Conservation (phyloP, 352 stramenopile genomes). For the Pythium angustatum region DNA sequence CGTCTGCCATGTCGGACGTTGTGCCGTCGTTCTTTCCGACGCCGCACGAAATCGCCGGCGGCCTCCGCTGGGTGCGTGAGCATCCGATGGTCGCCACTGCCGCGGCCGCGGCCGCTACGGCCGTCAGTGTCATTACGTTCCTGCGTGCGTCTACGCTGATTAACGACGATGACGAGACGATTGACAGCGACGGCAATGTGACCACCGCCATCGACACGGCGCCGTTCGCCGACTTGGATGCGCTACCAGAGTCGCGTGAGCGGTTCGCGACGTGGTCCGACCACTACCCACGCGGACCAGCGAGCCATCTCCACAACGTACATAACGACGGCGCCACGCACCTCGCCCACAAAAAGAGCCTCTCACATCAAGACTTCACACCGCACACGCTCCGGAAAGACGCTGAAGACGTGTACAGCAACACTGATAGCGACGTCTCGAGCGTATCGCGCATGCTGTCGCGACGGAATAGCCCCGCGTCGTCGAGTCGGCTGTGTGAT, state of each 20-base stretch:
- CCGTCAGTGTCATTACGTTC: constrained; percentile 71
- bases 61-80: constrained; percentile 69
- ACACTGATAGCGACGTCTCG: constrained; percentile 66
- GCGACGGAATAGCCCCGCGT: constrained; percentile 34
- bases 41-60: constrained; percentile 72
- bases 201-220: background rate
- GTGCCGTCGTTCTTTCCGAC: constrained; percentile 80
- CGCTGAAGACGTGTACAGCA: constrained; percentile 56
- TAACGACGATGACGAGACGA: constrained; percentile 29
- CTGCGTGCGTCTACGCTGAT: constrained; percentile 26
- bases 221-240: constrained; percentile 7
- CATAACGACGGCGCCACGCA: background rate
- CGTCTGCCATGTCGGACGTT: constrained; percentile 53
- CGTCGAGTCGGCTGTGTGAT: constrained; percentile 31
- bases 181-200: constrained; percentile 13
- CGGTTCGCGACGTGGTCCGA: constrained; percentile 36
- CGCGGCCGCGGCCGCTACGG: constrained; percentile 61
- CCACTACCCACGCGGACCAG: constrained; percentile 23
- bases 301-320: background rate
- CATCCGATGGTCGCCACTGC: constrained; percentile 74
- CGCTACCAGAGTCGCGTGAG: constrained; percentile 22
- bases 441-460: constrained; percentile 34
- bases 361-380: constrained; percentile 18
- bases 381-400: constrained; percentile 26
- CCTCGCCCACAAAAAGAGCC: constrained; percentile 13